Percentiles rank a stretch among this genome's conserved stretches.
These are phyloP conservation scores for Debaryomycetaceae sp. DNA, from an alignment of 1,139 yeast genomes.

Conservation along the genomic window DNA sequence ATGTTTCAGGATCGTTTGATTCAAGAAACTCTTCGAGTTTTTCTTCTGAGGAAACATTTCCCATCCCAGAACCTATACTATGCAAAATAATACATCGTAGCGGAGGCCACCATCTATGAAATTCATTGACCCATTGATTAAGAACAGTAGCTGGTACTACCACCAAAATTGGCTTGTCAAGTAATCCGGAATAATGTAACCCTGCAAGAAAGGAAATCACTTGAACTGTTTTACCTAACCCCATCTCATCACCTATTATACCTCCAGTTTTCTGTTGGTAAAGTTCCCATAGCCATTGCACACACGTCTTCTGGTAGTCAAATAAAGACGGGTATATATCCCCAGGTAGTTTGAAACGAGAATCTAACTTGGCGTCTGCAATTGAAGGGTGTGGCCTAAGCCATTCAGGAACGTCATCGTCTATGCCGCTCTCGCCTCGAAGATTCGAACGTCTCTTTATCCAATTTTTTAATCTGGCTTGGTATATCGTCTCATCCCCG, in stretches of 20 bases:
- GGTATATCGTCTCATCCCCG: slow-evolving; percentile 68
- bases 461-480: slow-evolving; percentile 62
- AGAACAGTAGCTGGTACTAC: slow-evolving; percentile 97
- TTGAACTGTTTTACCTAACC: slow-evolving; percentile 92
- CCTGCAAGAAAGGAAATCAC: slow-evolving; percentile 88
- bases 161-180: slow-evolving; percentile 74
- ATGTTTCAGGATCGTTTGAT: slow-evolving; percentile 41
- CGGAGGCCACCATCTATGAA: slow-evolving; percentile 98
- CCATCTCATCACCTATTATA: slow-evolving; percentile 97
- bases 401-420: slow-evolving; percentile 52
- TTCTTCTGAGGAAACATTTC: slow-evolving; percentile 39
- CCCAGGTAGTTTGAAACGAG: slow-evolving; percentile 76
- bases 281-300: slow-evolving; percentile 77
- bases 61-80: slow-evolving; percentile 90
- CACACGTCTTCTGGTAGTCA: slow-evolving; percentile 92
- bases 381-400: slow-evolving; percentile 70
- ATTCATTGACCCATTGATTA: slow-evolving; percentile 94
- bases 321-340: slow-evolving; percentile 84
- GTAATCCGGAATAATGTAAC: slow-evolving; percentile 71
- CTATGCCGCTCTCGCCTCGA: slow-evolving; percentile 16
- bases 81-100: slow-evolving; percentile 81
- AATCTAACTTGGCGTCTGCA: slow-evolving; percentile 72
- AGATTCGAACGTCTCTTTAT: slow-evolving; percentile 37
- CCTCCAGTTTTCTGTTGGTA: slow-evolving; percentile 90
- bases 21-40: slow-evolving; percentile 49